Percentiles rank a stretch among this genome's conserved stretches.
Evolutionary conservation across 257 asterid genomes (phyloP).

Genomic region (Cordia subcordata): DNA sequence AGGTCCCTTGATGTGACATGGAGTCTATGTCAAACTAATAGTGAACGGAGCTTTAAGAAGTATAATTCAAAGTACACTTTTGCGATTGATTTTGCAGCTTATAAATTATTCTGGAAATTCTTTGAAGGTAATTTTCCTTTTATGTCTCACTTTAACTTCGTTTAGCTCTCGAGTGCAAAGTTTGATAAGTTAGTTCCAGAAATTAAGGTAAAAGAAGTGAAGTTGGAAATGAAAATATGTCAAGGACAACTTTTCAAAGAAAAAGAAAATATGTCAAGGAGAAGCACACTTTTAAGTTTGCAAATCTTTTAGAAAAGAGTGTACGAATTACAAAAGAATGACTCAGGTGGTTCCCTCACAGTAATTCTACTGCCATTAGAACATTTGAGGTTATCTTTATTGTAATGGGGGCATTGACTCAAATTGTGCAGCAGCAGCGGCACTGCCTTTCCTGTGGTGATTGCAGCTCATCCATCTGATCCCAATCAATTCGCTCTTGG

Average conservation of each 20-base stretch:
- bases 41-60: too few species aligned
- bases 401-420: background rate
- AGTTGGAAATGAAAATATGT: background rate
- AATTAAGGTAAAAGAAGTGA: background rate
- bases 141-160: background rate
- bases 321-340: background rate
- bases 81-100: background rate
- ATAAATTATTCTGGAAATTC: background rate
- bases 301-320: background rate
- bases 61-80: too few species aligned
- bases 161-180: background rate
- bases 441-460: constrained; percentile 9
- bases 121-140: background rate
- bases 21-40: too few species aligned
- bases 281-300: too few species aligned
- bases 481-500: constrained; percentile 29
- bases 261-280: too few species aligned
- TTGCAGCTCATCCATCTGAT: constrained; percentile 26
- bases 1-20: too few species aligned
- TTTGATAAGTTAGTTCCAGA: background rate
- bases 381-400: background rate
- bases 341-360: background rate
- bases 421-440: background rate
- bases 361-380: background rate
- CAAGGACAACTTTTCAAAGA: too few species aligned